phyloP scores from a whole-genome alignment of 805 yeast species.

The Candida yuanshanica region DNA sequence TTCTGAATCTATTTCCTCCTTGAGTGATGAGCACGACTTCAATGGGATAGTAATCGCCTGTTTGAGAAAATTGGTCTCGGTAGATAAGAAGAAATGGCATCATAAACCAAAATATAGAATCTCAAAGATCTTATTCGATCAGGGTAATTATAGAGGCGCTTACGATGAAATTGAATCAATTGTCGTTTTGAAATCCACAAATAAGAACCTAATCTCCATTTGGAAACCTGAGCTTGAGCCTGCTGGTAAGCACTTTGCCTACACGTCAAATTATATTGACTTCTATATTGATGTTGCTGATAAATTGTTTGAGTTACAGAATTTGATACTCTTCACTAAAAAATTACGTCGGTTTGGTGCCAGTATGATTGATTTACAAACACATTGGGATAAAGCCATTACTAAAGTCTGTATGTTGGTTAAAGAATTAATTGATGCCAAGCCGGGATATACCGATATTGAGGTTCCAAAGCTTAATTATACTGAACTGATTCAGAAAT shows the following conservation, averaged over 20 bases:
- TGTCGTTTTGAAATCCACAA: slow-evolving; percentile 59
- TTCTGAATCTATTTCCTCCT: slow-evolving; percentile 15
- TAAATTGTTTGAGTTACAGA: slow-evolving; percentile 48
- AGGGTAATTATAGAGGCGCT: slow-evolving; percentile 49
- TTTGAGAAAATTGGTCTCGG: slow-evolving; percentile 39
- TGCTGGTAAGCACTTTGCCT: slow-evolving; percentile 89
- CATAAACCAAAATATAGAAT: slow-evolving; percentile 75
- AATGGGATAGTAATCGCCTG: slow-evolving; percentile 39
- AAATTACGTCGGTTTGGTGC: slow-evolving; percentile 75
- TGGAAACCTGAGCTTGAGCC: slow-evolving; percentile 93
- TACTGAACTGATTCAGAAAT: slow-evolving; percentile 35
- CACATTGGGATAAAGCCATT: slow-evolving; percentile 64
- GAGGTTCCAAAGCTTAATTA: slow-evolving; percentile 41
- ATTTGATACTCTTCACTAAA: slow-evolving; percentile 55
- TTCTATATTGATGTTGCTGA: slow-evolving; percentile 56
- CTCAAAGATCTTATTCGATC: slow-evolving; percentile 53
- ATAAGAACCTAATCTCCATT: slow-evolving; percentile 70
- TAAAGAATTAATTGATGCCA: slow-evolving; percentile 38
- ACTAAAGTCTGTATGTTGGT: slow-evolving; percentile 45
- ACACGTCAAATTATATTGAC: slow-evolving; percentile 61
- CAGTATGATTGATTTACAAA: slow-evolving; percentile 61
- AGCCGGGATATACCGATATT: slow-evolving; percentile 44
- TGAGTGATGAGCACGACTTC: slow-evolving; percentile 14
- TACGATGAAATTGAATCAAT: slow-evolving; percentile 56
- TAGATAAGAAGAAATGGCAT: slow-evolving; percentile 88